A percentile compares a stretch with the other conserved stretches of the same genome.
phyloP scores from a whole-genome alignment of 164 flowering plant genomes.

The Annona cherimola region DNA sequence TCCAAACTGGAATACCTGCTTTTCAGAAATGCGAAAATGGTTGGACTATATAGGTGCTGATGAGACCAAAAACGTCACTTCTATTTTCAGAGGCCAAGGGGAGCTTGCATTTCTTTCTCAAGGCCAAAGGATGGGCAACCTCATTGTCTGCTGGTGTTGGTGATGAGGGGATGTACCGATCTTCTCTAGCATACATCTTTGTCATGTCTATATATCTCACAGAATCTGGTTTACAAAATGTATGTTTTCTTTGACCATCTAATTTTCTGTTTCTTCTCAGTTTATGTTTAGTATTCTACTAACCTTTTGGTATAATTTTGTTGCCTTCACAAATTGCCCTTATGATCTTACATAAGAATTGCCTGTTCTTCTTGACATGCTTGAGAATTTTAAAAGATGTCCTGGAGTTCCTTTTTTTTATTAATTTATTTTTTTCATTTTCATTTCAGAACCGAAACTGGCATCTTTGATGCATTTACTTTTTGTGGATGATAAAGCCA shows the following conservation, averaged over 20 bases:
- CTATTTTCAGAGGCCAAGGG: constrained; percentile 80
- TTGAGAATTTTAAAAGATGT: background rate
- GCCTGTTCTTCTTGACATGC: background rate
- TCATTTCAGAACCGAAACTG: background rate
- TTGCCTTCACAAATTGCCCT: background rate
- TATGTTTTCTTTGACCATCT: constrained; percentile 11
- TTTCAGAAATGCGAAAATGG: background rate
- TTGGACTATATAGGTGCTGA: background rate
- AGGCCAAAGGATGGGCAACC: constrained; percentile 82
- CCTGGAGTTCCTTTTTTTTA: background rate
- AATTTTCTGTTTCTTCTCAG: background rate
- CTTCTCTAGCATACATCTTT: constrained; percentile 80
- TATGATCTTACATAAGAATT: background rate
- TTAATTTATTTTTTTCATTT: too few species aligned
- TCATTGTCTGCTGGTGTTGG: constrained; percentile 97
- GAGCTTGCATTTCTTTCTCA: constrained; percentile 77
- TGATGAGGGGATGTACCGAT: constrained; percentile 80
- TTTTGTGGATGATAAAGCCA: background rate
- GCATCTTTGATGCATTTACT: background rate
- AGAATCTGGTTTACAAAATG: constrained; percentile 85
- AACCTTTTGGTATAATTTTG: background rate
- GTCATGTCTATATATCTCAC: constrained; percentile 79
- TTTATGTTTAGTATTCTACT: too few species aligned
- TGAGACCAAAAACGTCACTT: background rate
- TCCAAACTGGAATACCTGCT: background rate